A percentile compares a stretch with the other conserved stretches of the same genome.
Evolutionary conservation across 139 green algal genomes (phyloP).

Genomic region (Pseudopediastrum boryanum): DNA sequence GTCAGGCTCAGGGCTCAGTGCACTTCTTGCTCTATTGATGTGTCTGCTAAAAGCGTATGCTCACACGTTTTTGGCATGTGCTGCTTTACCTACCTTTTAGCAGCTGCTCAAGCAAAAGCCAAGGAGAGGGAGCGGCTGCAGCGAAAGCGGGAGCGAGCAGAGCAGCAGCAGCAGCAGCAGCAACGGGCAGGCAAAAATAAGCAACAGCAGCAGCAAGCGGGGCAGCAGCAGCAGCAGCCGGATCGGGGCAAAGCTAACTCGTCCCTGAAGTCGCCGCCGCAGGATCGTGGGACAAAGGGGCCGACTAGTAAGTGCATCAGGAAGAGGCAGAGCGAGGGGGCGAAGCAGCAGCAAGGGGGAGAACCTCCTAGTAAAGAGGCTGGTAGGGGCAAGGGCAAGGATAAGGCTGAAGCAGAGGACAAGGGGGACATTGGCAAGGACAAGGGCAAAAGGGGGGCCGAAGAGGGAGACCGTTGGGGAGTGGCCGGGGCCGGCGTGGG

Average conservation of each 20-base stretch:
- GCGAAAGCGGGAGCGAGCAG: slow-evolving; percentile 24
- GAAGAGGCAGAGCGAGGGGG: background rate
- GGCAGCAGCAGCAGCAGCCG: slow-evolving; percentile 17
- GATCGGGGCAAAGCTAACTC: too few relatives aligned
- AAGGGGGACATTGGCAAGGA: too few relatives aligned
- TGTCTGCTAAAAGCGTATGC: too few relatives aligned
- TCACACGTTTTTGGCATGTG: background rate
- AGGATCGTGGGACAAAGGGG: too few relatives aligned
- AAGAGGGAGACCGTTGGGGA: background rate
- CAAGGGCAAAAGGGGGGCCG: too few relatives aligned
- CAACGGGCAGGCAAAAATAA: slow-evolving; percentile 10
- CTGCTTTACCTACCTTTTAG: background rate
- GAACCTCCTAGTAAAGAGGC: background rate
- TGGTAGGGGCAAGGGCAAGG: slow-evolving; percentile 17
- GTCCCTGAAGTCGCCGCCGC: too few relatives aligned
- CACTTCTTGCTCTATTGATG: too few relatives aligned
- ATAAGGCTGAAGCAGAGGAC: too few relatives aligned
- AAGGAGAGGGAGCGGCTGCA: slow-evolving; percentile 20
- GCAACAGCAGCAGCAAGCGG: slow-evolving; percentile 26
- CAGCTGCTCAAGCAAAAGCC: slow-evolving; percentile 20
- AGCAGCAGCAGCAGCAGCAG: slow-evolving; percentile 16
- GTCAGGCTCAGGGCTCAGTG: too few relatives aligned
- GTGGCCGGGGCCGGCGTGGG: background rate
- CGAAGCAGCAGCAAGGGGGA: slow-evolving; percentile 11
- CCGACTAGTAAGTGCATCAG: too few relatives aligned